phyloP scores from a whole-genome alignment of 1,284 basidiomycete species.

The Microbotryomycetes sp. region DNA sequence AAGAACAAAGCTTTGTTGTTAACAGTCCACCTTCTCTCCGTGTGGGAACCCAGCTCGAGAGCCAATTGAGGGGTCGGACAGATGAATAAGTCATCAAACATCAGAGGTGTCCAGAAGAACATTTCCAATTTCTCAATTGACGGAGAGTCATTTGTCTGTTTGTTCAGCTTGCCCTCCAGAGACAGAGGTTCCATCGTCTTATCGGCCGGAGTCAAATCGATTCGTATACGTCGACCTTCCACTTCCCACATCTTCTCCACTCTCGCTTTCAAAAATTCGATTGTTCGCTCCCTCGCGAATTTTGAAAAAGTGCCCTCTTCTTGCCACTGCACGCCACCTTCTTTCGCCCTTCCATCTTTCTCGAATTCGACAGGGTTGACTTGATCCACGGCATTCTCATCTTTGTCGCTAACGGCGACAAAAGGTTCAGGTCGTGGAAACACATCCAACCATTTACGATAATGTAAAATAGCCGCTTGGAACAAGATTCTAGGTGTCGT shows the following conservation, averaged over 20 bases:
- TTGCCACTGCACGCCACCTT: constrained; percentile 52
- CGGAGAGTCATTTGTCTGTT: constrained; percentile 3
- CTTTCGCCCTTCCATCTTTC: constrained; percentile 19
- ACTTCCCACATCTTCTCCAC: constrained; percentile 38
- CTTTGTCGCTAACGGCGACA: constrained; percentile 39
- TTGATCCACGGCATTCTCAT: constrained; percentile 29
- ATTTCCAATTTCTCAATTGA: constrained; percentile 44
- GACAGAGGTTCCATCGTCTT: constrained; percentile 25
- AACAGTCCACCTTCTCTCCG: constrained; percentile 41
- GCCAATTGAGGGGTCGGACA: constrained; percentile 49
- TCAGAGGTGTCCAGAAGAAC: constrained; percentile 51
- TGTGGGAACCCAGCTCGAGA: constrained; percentile 41
- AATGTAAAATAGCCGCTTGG: constrained; percentile 63
- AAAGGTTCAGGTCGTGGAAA: constrained; percentile 60
- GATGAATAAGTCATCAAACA: constrained; percentile 53
- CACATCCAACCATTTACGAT: constrained; percentile 55
- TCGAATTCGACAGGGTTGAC: constrained; percentile 26
- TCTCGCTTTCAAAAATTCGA: constrained; percentile 43
- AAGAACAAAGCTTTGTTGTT: constrained; percentile 44
- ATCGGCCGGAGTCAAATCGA: constrained; percentile 48
- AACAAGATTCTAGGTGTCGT: constrained; percentile 59
- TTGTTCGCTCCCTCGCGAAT: constrained; percentile 44
- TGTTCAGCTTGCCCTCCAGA: background rate
- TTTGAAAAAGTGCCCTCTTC: constrained; percentile 46
- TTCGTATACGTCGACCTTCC: constrained; percentile 30